Evolutionary conservation across 805 yeast species (phyloP).

Genomic region (Kazachstania psychrophila): DNA sequence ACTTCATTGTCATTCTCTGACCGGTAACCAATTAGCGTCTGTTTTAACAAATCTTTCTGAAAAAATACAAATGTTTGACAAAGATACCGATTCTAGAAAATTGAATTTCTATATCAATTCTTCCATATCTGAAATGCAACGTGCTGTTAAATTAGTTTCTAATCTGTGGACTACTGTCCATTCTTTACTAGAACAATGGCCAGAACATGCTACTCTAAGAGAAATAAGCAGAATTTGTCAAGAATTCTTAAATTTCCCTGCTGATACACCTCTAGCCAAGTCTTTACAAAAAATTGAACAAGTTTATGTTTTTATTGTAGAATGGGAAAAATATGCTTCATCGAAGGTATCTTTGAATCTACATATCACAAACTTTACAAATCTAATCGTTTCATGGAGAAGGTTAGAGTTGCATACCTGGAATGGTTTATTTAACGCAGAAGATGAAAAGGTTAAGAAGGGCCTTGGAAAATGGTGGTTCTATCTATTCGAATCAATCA

Average conservation of each 20-base stretch:
- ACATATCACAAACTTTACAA: conserved; percentile 50
- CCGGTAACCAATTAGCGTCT: conserved; percentile 30
- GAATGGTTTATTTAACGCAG: conserved; percentile 64
- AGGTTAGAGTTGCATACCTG: conserved; percentile 77
- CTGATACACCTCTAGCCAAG: conserved; percentile 65
- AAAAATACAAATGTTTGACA: conserved; percentile 27
- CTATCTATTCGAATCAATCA: conserved; percentile 73
- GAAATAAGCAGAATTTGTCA: conserved; percentile 53
- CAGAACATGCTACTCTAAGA: conserved; percentile 85
- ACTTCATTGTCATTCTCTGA: conserved; percentile 17
- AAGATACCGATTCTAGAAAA: conserved; percentile 10
- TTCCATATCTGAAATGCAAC: conserved; percentile 49
- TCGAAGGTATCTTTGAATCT: conserved; percentile 55
- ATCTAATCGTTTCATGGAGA: conserved; percentile 83
- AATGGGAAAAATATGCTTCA: conserved; percentile 92
- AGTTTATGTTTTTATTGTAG: conserved; percentile 68
- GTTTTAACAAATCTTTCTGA: conserved; percentile 29
- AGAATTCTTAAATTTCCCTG: conserved; percentile 57
- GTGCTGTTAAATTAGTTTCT: conserved; percentile 44
- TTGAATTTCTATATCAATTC: conserved; percentile 60
- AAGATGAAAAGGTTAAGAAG: conserved; percentile 40
- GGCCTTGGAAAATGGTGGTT: conserved; percentile 83
- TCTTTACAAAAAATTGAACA: conserved; percentile 78
- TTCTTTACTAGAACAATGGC: conserved; percentile 62
- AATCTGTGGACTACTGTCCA: conserved; percentile 38